A percentile compares a stretch with the other conserved stretches of the same genome.
Evolutionary conservation across 169 alveolate genomes (phyloP).

Genomic region (Perkinsus olseni): DNA sequence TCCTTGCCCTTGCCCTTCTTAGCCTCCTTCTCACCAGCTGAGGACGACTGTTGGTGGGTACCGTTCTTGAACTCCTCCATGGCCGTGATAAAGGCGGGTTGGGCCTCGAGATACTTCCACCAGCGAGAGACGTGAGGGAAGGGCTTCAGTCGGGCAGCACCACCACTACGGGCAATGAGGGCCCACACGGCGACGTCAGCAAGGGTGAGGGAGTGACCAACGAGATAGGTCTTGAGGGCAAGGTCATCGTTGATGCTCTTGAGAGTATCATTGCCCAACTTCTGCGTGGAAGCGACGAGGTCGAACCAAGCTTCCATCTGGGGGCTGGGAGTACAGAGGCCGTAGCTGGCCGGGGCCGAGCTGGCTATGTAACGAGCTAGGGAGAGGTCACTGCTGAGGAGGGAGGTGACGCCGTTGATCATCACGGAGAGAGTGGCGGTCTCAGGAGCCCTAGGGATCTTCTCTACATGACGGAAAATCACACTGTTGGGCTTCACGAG

Average conservation of each 20-base stretch:
- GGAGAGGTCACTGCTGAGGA: background rate
- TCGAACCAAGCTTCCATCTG: background rate
- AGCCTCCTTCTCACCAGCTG: background rate
- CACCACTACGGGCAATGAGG: background rate
- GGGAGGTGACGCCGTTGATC: background rate
- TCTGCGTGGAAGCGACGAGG: background rate
- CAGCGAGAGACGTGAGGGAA: background rate
- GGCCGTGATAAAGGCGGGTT: background rate
- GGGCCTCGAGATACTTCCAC: background rate
- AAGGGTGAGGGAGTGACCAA: background rate
- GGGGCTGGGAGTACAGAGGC: background rate
- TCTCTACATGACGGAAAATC: background rate
- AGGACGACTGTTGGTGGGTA: background rate
- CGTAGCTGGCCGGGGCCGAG: background rate
- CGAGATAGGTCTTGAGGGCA: background rate
- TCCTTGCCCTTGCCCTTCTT: slow-evolving; percentile 8
- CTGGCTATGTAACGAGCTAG: background rate
- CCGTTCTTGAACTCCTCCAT: background rate
- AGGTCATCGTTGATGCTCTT: background rate
- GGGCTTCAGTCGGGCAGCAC: background rate
- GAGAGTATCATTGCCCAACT: background rate
- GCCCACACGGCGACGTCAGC: background rate
- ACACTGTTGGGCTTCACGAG: background rate
- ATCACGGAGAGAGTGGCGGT: background rate
- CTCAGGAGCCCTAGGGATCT: background rate